These are phyloP conservation scores for Heliamphora pulchella DNA, from an alignment of 179 eudicot genomes.

Conservation along the genomic window DNA sequence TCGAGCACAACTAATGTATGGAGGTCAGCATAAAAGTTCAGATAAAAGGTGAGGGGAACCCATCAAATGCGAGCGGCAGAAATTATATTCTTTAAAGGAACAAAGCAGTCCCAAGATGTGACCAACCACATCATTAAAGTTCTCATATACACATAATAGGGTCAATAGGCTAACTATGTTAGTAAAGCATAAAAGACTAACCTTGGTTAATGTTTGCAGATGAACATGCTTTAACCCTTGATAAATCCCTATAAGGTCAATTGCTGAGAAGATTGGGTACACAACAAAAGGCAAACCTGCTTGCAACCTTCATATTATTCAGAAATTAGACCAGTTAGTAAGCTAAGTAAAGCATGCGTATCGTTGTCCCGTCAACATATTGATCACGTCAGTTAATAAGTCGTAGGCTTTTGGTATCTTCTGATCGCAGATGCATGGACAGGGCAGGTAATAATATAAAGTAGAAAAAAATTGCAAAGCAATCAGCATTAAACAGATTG, in stretches of 20 bases:
- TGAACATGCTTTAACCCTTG: constrained; percentile 91
- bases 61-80: not conserved
- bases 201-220: constrained; percentile 94
- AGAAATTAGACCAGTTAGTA: constrained; percentile 19
- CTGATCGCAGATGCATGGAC: not conserved
- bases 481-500: not conserved
- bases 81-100: not conserved
- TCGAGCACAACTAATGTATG: not conserved
- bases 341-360: not conserved
- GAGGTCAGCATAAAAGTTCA: not conserved
- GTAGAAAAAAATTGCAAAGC: not conserved
- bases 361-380: not conserved
- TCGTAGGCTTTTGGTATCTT: not conserved
- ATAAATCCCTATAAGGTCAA: constrained; percentile 84
- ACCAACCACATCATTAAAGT: not conserved
- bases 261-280: constrained; percentile 72
- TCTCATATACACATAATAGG: not conserved
- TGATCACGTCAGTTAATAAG: not conserved
- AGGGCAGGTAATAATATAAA: not conserved
- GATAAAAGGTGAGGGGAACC: not conserved
- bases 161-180: not conserved
- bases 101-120: constrained; percentile 1
- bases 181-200: constrained; percentile 23
- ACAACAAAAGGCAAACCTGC: constrained; percentile 76
- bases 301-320: constrained; percentile 48